These are phyloP conservation scores for Nakazawaea pomicola DNA, from an alignment of 805 yeast species.

Conservation along the genomic window DNA sequence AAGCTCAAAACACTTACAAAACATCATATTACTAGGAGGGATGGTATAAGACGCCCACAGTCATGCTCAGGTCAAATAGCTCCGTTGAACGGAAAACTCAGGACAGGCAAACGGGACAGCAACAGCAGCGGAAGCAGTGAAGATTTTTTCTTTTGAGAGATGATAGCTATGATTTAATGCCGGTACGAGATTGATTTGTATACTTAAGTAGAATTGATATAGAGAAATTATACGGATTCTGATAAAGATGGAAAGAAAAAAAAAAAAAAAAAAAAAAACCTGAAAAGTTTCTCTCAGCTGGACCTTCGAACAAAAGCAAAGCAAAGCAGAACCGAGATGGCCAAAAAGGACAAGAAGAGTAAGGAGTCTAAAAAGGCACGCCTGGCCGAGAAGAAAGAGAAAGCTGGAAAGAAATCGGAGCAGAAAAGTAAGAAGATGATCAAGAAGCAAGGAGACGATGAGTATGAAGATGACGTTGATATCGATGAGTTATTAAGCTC, in stretches of 20 bases:
- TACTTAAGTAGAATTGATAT: too few species aligned
- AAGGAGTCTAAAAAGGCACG: constrained; percentile 91
- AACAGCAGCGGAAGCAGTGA: too few species aligned
- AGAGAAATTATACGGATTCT: too few species aligned
- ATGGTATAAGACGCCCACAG: neutral
- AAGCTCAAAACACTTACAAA: neutral
- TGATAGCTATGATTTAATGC: too few species aligned
- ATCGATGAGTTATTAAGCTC: constrained; percentile 78
- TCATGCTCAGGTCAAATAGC: neutral
- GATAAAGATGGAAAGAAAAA: neutral
- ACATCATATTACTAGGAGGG: neutral
- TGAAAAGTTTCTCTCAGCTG: neutral
- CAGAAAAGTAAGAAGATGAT: constrained; percentile 68
- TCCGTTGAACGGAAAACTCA: neutral
- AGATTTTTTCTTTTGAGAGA: too few species aligned
- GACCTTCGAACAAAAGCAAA: neutral
- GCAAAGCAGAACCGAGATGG: constrained; percentile 46
- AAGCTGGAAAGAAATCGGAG: constrained; percentile 70
- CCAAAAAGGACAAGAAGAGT: constrained; percentile 76
- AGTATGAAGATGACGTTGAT: constrained; percentile 77
- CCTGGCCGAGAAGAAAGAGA: constrained; percentile 74
- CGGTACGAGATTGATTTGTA: too few species aligned
- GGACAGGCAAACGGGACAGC: too few species aligned
- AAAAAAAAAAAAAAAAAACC: neutral
- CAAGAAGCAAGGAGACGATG: constrained; percentile 72